These are phyloP conservation scores for Lichtheimia ramosa DNA, from an alignment of 371 early-diverging fungal species.

Conservation along the genomic window DNA sequence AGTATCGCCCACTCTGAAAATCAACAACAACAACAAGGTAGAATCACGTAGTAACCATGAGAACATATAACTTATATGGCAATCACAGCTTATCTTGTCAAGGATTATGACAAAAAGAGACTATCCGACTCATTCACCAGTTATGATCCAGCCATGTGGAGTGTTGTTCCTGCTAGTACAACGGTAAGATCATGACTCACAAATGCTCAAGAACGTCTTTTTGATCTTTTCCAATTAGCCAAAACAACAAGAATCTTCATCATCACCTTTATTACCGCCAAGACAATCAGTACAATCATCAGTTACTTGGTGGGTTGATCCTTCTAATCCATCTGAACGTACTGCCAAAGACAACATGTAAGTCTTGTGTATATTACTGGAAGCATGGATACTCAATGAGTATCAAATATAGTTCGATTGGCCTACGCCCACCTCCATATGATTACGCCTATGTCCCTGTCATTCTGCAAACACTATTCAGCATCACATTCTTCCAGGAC, in stretches of 20 bases:
- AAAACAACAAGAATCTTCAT: too few relatives aligned
- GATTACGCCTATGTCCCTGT: constrained; percentile 36
- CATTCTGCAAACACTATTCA: constrained; percentile 39
- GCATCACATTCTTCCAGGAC: constrained; percentile 32
- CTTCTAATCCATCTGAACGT: constrained; percentile 34
- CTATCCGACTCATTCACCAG: neutral
- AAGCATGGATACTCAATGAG: too few relatives aligned
- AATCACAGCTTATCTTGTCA: constrained; percentile 3
- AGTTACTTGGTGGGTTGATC: constrained; percentile 50
- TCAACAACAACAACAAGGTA: too few relatives aligned
- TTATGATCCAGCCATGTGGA: constrained; percentile 26
- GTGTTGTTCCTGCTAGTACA: constrained; percentile 29
- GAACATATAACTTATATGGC: too few relatives aligned
- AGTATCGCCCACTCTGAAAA: too few relatives aligned
- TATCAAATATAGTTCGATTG: constrained; percentile 29
- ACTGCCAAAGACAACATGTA: constrained; percentile 24
- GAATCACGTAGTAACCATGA: too few relatives aligned
- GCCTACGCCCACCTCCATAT: constrained; percentile 42
- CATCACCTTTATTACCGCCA: too few relatives aligned
- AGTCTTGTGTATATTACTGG: neutral
- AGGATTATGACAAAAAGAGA: constrained; percentile 10
- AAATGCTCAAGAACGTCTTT: too few relatives aligned
- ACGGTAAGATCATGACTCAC: neutral
- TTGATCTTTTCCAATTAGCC: too few relatives aligned
- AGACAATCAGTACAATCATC: neutral